Percentiles rank a stretch among this genome's conserved stretches.
phyloP scores from a whole-genome alignment of 1,139 yeast species.

The Yamadazyma buinensis region DNA sequence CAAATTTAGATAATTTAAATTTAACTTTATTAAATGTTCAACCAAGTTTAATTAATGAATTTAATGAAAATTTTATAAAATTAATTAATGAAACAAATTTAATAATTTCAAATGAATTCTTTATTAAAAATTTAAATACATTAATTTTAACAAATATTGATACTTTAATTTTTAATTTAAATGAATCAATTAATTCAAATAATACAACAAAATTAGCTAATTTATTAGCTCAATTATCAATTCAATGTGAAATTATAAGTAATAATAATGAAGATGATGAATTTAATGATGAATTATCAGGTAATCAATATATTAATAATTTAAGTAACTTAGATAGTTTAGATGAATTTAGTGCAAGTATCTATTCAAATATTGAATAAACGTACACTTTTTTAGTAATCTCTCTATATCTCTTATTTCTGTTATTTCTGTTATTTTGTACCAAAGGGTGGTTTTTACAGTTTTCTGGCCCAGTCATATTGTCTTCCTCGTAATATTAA shows the following conservation, averaged over 20 bases:
- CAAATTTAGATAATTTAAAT: slow-evolving; percentile 39
- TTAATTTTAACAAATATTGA: slow-evolving; percentile 27
- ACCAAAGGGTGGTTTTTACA: neutral
- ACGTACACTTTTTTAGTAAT: neutral
- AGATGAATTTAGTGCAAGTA: slow-evolving; percentile 86
- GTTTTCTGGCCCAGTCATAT: too few relatives aligned
- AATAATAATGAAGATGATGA: slow-evolving; percentile 30
- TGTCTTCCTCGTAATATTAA: too few relatives aligned
- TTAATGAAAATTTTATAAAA: slow-evolving; percentile 39
- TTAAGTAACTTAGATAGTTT: slow-evolving; percentile 60
- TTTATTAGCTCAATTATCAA: slow-evolving; percentile 61
- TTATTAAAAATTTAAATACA: slow-evolving; percentile 26
- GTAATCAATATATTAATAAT: slow-evolving; percentile 39
- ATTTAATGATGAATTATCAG: slow-evolving; percentile 36
- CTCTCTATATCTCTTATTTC: neutral
- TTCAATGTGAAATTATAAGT: slow-evolving; percentile 59
- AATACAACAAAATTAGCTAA: slow-evolving; percentile 58
- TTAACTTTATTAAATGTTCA: slow-evolving; percentile 44
- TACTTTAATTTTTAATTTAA: slow-evolving; percentile 28
- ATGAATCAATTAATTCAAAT: slow-evolving; percentile 19
- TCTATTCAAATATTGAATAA: slow-evolving; percentile 76
- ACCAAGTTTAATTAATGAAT: slow-evolving; percentile 40
- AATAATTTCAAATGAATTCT: slow-evolving; percentile 29
- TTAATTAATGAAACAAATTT: slow-evolving; percentile 43
- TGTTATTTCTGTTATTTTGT: neutral